Evolutionary conservation across 2,329 filamentous ascomycete species (phyloP).

Genomic region (Trichoderma polysporum): DNA sequence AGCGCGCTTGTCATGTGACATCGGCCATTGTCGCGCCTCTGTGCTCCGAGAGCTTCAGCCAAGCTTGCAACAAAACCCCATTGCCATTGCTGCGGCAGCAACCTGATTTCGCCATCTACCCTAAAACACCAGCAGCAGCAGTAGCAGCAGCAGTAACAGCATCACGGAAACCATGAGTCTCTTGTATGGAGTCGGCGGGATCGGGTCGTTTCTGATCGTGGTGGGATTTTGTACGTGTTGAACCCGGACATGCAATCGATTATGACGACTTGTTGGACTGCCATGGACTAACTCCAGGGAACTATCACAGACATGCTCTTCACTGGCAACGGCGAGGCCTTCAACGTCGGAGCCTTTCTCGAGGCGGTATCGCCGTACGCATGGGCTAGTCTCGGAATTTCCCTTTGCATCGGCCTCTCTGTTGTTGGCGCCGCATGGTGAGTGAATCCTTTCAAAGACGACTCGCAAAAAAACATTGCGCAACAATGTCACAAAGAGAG

Average conservation of each 20-base stretch:
- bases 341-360: constrained; percentile 95
- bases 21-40: constrained; percentile 28
- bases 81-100: constrained; percentile 23
- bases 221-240: constrained; percentile 72
- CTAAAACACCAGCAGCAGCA: too few species aligned
- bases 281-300: constrained; percentile 17
- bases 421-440: constrained; percentile 98
- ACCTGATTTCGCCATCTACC: constrained; percentile 23
- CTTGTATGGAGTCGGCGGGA: constrained; percentile 67
- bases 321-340: constrained; percentile 90
- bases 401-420: constrained; percentile 90
- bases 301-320: constrained; percentile 85
- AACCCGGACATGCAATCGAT: background rate
- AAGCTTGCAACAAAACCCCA: constrained; percentile 23
- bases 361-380: constrained; percentile 91
- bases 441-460: constrained; percentile 49
- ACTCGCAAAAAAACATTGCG: background rate
- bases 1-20: constrained; percentile 40
- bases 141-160: constrained; percentile 23
- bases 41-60: constrained; percentile 24
- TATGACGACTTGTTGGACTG: constrained; percentile 21
- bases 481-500: background rate
- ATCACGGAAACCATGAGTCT: constrained; percentile 62
- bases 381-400: constrained; percentile 89
- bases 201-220: constrained; percentile 66